Base-by-base conservation (phyloP, 2,329 filamentous ascomycete species). In the Ceratocystis albifundus region DNA sequence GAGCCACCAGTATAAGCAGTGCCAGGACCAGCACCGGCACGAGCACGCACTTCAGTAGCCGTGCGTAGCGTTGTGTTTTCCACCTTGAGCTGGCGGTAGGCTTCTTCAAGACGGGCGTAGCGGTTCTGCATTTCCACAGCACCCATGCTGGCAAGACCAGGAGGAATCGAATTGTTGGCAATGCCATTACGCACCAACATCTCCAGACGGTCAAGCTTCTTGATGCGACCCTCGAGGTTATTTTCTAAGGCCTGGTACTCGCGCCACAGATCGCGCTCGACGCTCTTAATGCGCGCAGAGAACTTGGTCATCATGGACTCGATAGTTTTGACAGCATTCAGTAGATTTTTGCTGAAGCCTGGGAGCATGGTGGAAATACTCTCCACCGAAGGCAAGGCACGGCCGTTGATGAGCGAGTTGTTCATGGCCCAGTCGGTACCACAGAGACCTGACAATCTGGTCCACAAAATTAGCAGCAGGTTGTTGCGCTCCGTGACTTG, bases 391-490 rank as follows among this genome's bases (percentile, higher is more conserved):
- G 92, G 90, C 5, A 96, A 78, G 1, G 83, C 84, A 68, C 93
- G 89, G 22, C 91, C 90, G 71, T 94, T 93, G 73, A 97, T 89
- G 28, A 96, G 84, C 66, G 88, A 88, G 75, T 97, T 92, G 72
- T 88, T 86, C 74, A 96, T 89, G 3, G 89, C 85, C 93, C 94
- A 99, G 73, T 97, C 94, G 0, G 85, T 83, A 10, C 94, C 94
- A 72, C 94, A 97, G 55, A 97, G 81, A 0, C 84, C 82, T 2
- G 90, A 92, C 7, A 99, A 81, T 59, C 89, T 84, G 69, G 93
- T 93, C 94, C 94, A 99, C 4, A 97, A 79, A n/a, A 85, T 82
- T 25, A 96, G 83, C 20, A 97, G 81, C 64, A 99, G 80, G 68
- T 89, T 88, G 76, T 97, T 96, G 66, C 94, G 87, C 76, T 97